These are phyloP conservation scores for Stachybotrys chlorohalonatus DNA, from an alignment of 2,329 filamentous ascomycete genomes.

Conservation along the genomic window DNA sequence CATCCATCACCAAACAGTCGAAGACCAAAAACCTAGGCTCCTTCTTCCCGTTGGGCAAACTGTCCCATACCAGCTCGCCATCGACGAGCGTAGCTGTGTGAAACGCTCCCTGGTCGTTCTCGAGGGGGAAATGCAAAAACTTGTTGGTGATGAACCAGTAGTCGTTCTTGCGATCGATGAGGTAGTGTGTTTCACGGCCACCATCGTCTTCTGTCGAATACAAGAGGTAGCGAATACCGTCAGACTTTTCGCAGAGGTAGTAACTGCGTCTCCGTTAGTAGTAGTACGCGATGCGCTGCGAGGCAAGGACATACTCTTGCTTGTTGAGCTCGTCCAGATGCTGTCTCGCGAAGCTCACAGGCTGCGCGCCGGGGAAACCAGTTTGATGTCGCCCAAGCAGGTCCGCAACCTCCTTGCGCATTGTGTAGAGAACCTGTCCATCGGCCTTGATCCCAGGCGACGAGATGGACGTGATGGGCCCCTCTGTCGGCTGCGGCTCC, in stretches of 20 bases:
- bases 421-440: conserved; percentile 45
- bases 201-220: conserved; percentile 66
- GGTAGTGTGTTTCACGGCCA: conserved; percentile 65
- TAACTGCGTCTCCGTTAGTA: conserved; percentile 45
- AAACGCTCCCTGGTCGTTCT: conserved; percentile 54
- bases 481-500: conserved; percentile 16
- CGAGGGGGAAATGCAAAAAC: conserved; percentile 71
- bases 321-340: conserved; percentile 76
- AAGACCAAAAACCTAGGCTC: conserved; percentile 86
- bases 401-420: conserved; percentile 65
- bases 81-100: conserved; percentile 80
- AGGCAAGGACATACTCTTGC: conserved; percentile 48
- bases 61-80: conserved; percentile 86
- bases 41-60: conserved; percentile 53
- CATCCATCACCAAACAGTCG: conserved; percentile 79
- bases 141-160: conserved; percentile 73
- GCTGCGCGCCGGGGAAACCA: conserved; percentile 83
- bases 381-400: conserved; percentile 62
- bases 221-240: conserved; percentile 90
- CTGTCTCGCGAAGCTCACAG: conserved; percentile 77
- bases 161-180: conserved; percentile 97
- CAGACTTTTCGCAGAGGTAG: conserved; percentile 97
- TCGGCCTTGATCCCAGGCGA: conserved; percentile 58
- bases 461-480: conserved; percentile 40
- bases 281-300: not conserved